phyloP scores from a whole-genome alignment of 108 stramenopile genomes.

The Nitzschia sp. region DNA sequence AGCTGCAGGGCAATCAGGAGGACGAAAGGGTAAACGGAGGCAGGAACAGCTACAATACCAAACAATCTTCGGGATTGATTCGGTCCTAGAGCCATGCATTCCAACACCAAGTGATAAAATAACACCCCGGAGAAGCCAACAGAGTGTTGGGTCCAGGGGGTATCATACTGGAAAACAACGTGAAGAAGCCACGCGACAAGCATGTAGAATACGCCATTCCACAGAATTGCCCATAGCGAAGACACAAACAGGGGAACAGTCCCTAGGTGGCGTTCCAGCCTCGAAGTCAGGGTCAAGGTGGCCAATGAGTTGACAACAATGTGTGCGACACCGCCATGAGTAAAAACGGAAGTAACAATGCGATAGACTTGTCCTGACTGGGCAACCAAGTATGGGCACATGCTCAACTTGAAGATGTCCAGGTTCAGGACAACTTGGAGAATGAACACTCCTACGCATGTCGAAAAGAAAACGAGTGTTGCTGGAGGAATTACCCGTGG shows the following conservation, averaged over 20 bases:
- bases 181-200: constrained; percentile 46
- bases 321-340: constrained; percentile 87
- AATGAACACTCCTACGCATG: constrained; percentile 40
- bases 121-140: constrained; percentile 84
- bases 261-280: constrained; percentile 73
- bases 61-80: constrained; percentile 59
- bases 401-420: constrained; percentile 50
- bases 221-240: constrained; percentile 59
- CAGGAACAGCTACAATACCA: constrained; percentile 66
- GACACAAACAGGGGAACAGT: constrained; percentile 51
- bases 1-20: constrained; percentile 68
- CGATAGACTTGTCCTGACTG: constrained; percentile 69
- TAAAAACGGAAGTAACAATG: constrained; percentile 66
- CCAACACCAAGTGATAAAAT: constrained; percentile 81
- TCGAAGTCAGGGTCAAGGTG: constrained; percentile 52
- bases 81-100: constrained; percentile 44
- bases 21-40: constrained; percentile 77
- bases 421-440: constrained; percentile 49
- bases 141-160: constrained; percentile 60
- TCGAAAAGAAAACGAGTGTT: constrained; percentile 41
- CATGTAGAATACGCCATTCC: constrained; percentile 58
- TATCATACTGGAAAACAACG: constrained; percentile 44
- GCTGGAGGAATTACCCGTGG: constrained; percentile 45
- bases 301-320: constrained; percentile 91
- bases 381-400: constrained; percentile 65